Percentiles rank a stretch among this genome's conserved stretches.
These are phyloP conservation scores for Candolleomyces eurysporus DNA, from an alignment of 768 basidiomycete species.

Conservation along the genomic window DNA sequence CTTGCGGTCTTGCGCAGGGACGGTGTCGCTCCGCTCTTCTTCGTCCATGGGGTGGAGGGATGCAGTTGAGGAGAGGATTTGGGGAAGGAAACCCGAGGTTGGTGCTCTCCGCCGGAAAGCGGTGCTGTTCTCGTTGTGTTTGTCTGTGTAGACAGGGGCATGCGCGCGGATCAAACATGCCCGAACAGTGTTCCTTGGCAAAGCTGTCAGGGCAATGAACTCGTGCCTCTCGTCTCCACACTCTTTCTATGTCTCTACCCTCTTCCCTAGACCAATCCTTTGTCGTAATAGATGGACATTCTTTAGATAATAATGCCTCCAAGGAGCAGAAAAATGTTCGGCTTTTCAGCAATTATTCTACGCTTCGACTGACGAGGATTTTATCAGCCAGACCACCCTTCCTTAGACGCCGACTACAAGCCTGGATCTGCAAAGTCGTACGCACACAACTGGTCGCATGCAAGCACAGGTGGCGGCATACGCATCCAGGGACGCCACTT, in stretches of 20 bases:
- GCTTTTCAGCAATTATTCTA: neutral
- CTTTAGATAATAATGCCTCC: neutral
- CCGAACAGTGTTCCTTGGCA: neutral
- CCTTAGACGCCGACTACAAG: slow-evolving; percentile 37
- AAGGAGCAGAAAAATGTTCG: slow-evolving; percentile 1
- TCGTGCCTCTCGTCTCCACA: neutral
- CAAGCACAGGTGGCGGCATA: slow-evolving; percentile 55
- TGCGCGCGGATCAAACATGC: too few species aligned
- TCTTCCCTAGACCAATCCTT: slow-evolving; percentile 1
- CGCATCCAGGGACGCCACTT: slow-evolving; percentile 74
- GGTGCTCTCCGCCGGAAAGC: too few species aligned
- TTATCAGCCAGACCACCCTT: slow-evolving; percentile 40
- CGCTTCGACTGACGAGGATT: neutral
- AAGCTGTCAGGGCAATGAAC: neutral
- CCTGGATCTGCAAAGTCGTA: slow-evolving; percentile 51
- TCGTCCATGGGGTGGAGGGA: slow-evolving; percentile 7
- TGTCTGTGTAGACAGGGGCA: too few species aligned
- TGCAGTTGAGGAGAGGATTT: neutral
- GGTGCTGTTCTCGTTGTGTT: too few species aligned
- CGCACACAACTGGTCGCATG: slow-evolving; percentile 71
- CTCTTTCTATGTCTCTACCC: neutral
- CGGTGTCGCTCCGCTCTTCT: slow-evolving; percentile 4
- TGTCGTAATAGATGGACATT: slow-evolving; percentile 1
- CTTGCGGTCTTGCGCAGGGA: slow-evolving; percentile 29
- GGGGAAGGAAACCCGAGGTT: neutral